These are phyloP conservation scores for Eucalyptus grandis DNA, from an alignment of 345 rosid genomes.

Conservation along the genomic window DNA sequence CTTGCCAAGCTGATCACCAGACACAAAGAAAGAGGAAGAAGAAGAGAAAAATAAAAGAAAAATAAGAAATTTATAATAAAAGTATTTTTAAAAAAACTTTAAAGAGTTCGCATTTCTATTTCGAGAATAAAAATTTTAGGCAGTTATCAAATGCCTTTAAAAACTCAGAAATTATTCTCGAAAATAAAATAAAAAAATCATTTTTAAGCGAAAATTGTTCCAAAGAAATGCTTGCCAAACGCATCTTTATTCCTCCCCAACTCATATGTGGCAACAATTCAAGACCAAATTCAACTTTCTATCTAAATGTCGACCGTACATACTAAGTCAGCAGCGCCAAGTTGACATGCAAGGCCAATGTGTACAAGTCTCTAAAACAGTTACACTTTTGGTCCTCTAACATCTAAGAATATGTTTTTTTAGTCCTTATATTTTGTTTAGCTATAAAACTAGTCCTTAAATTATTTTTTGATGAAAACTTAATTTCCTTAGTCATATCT, in stretches of 20 bases:
- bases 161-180: rapidly evolving
- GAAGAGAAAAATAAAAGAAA: no score
- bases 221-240: no score
- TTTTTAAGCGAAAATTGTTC: no score
- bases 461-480: background rate
- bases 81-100: no score
- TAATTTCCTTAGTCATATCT: background rate
- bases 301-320: background rate
- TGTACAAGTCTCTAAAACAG: background rate
- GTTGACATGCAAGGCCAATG: background rate
- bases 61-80: no score
- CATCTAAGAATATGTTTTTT: background rate
- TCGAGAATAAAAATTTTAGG: no score
- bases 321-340: background rate
- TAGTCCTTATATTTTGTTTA: background rate
- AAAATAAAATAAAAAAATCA: no score
- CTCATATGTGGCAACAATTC: background rate
- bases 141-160: rapidly evolving
- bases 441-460: background rate
- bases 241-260: background rate
- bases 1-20: rapidly evolving
- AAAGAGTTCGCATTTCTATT: no score
- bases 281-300: background rate
- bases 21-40: no score
- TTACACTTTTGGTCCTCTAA: background rate